Conservation (phyloP, 129 eudicot genomes). For the carrot (Daucus carota) region DNA sequence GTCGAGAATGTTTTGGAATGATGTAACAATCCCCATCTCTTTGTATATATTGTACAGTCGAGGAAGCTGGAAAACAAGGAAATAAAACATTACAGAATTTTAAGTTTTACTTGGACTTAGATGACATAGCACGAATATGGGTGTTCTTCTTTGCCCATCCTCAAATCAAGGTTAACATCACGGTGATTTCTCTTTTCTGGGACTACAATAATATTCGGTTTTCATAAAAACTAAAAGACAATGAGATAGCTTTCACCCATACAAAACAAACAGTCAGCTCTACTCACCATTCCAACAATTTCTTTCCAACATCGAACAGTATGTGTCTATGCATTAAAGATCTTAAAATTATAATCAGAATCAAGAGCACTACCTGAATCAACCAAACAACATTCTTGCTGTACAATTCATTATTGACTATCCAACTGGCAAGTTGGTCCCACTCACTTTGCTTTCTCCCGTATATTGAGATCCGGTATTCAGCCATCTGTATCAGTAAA, state of each 20-base stretch:
- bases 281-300: not conserved
- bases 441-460: constrained; percentile 98
- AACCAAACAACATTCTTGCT: constrained; percentile 99
- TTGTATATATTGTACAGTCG: constrained; percentile 87
- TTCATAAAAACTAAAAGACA: not conserved
- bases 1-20: constrained; percentile 96
- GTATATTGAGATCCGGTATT: constrained; percentile 86
- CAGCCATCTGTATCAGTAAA: constrained; percentile 76
- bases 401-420: constrained; percentile 80
- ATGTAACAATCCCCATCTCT: constrained; percentile 98
- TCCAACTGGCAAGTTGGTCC: constrained; percentile 99
- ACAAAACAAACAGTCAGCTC: not conserved
- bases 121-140: not conserved
- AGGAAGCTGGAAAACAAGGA: constrained; percentile 50
- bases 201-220: not conserved
- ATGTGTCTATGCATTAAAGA: not conserved
- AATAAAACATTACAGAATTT: constrained; percentile 2
- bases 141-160: not conserved
- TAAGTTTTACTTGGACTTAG: not conserved
- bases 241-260: not conserved
- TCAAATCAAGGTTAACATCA: not conserved
- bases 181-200: not conserved
- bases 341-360: not conserved
- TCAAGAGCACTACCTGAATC: constrained; percentile 59
- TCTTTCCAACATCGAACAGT: not conserved